phyloP scores from a whole-genome alignment of 2,329 filamentous ascomycete genomes.

The Fusarium paranaense region DNA sequence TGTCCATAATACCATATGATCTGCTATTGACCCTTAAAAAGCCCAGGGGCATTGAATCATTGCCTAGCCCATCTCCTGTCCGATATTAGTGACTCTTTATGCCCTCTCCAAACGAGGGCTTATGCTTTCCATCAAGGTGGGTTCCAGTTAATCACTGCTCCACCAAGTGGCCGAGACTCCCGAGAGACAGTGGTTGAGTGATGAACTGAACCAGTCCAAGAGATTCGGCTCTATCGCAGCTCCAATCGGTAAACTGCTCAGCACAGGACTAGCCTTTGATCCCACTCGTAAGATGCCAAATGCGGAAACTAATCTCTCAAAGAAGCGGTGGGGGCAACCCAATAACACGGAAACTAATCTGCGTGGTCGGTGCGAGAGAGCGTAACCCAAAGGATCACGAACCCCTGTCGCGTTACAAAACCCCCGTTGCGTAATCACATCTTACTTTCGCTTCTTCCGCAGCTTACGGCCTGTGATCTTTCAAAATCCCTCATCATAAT shows the following conservation, averaged over 20 bases:
- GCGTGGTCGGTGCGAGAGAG: not conserved
- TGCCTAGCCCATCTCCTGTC: not conserved
- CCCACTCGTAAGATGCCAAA: not conserved
- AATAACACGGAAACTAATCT: not conserved
- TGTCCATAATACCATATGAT: not conserved
- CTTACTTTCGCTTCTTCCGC: not conserved
- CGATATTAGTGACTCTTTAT: not conserved
- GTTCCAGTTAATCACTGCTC: not conserved
- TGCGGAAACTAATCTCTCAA: not conserved
- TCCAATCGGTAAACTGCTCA: not conserved
- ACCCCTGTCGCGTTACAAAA: not conserved
- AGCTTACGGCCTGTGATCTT: not conserved
- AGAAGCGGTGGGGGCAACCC: too few relatives aligned
- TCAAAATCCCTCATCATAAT: not conserved
- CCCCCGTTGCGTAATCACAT: not conserved
- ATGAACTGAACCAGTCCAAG: not conserved
- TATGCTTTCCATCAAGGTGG: not conserved
- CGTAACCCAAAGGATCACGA: not conserved
- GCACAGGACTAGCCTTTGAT: not conserved
- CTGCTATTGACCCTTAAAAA: not conserved
- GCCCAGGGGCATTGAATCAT: not conserved
- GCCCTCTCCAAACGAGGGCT: not conserved
- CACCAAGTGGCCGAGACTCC: not conserved
- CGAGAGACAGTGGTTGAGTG: not conserved
- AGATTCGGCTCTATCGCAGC: not conserved